These are phyloP conservation scores for Candida wancherniae DNA, from an alignment of 805 yeast species.

Conservation along the genomic window DNA sequence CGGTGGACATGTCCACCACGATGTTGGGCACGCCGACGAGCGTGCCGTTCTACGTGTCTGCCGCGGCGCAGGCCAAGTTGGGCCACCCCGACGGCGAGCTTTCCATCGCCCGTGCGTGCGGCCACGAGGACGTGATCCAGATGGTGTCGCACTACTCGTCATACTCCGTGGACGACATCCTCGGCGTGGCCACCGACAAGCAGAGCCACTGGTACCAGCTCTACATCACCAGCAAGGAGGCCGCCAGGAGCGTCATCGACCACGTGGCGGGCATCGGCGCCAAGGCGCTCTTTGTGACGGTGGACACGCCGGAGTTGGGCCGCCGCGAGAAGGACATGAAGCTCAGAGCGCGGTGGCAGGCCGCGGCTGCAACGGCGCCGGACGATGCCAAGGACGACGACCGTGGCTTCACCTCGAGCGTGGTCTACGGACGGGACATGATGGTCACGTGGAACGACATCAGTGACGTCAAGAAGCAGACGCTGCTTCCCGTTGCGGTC, in stretches of 20 bases:
- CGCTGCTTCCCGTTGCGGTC: constrained; percentile 45
- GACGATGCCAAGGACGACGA: constrained; percentile 1
- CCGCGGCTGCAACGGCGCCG: background rate
- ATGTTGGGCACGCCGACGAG: constrained; percentile 67
- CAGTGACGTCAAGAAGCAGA: constrained; percentile 29
- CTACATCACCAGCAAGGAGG: constrained; percentile 62
- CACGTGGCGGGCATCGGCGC: constrained; percentile 56
- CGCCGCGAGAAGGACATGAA: constrained; percentile 44
- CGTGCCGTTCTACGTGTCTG: constrained; percentile 84
- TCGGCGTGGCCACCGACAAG: constrained; percentile 56
- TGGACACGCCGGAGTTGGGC: constrained; percentile 90
- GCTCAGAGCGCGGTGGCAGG: constrained; percentile 22
- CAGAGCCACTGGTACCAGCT: constrained; percentile 89
- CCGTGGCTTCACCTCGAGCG: constrained; percentile 7
- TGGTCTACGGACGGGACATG: constrained; percentile 22
- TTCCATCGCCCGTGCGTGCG: constrained; percentile 80
- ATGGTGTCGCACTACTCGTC: constrained; percentile 94
- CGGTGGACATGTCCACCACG: constrained; percentile 63
- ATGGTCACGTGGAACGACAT: constrained; percentile 34
- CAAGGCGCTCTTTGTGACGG: constrained; percentile 82
- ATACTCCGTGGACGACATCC: constrained; percentile 80
- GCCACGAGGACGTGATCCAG: constrained; percentile 62
- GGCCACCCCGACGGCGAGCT: constrained; percentile 94
- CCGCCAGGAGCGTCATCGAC: constrained; percentile 56
- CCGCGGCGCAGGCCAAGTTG: constrained; percentile 87